phyloP scores from a whole-genome alignment of 768 basidiomycete genomes.

The Tylopilus subfusipes region DNA sequence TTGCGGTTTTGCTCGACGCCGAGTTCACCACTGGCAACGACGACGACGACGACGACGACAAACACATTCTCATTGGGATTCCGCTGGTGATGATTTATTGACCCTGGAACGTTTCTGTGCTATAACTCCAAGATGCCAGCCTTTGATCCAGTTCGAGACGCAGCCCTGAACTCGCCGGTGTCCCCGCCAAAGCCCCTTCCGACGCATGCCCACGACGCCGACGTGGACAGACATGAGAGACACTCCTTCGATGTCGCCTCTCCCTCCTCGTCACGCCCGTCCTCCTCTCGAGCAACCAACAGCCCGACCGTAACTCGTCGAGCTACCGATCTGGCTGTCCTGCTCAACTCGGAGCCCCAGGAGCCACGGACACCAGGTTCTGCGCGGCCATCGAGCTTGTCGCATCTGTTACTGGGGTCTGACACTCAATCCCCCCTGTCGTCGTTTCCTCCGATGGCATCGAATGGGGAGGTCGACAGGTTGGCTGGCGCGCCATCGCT shows the following conservation, averaged over 20 bases:
- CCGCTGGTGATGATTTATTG: slow-evolving; percentile 14
- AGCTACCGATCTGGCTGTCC: slow-evolving; percentile 72
- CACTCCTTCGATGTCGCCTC: slow-evolving; percentile 33
- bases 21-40: slow-evolving; percentile 1
- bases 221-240: slow-evolving; percentile 27
- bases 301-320: slow-evolving; percentile 54
- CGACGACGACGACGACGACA: slow-evolving; percentile 18
- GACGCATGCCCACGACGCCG: slow-evolving; percentile 22
- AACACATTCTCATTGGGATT: neutral
- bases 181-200: slow-evolving; percentile 42
- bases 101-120: neutral
- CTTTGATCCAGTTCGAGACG: slow-evolving; percentile 87
- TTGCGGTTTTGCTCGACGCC: neutral
- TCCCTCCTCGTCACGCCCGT: slow-evolving; percentile 36
- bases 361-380: slow-evolving; percentile 35
- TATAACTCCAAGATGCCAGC: slow-evolving; percentile 32
- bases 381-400: slow-evolving; percentile 42
- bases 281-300: slow-evolving; percentile 31
- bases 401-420: slow-evolving; percentile 36
- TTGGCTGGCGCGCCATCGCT: slow-evolving; percentile 24
- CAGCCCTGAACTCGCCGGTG: slow-evolving; percentile 74
- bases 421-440: slow-evolving; percentile 25
- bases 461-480: slow-evolving; percentile 27
- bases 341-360: slow-evolving; percentile 63
- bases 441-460: slow-evolving; percentile 7